Conservation (phyloP, 2,329 filamentous ascomycete species). For the Stenocarpella maydis region DNA sequence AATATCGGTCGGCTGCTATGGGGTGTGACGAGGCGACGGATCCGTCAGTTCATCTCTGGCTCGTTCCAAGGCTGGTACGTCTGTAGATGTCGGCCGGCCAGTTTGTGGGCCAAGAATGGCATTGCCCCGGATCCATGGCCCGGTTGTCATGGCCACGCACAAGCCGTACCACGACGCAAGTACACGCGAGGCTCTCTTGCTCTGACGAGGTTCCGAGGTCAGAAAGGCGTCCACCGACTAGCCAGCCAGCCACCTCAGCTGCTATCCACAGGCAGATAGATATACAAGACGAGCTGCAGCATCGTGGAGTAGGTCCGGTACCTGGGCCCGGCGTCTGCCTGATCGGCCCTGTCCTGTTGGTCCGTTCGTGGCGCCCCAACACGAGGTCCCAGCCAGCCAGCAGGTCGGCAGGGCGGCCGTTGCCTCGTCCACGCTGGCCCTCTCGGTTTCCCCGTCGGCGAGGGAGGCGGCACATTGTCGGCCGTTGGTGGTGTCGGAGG, state of each 20-base stretch:
- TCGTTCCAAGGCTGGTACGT: not conserved
- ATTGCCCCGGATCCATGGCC: not conserved
- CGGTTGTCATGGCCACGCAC: conserved; percentile 15
- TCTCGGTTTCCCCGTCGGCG: not conserved
- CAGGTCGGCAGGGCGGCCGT: conserved; percentile 18
- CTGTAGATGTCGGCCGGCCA: too few species aligned
- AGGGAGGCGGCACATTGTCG: too few species aligned
- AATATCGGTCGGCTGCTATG: conserved; percentile 7
- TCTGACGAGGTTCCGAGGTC: conserved; percentile 6
- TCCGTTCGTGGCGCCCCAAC: not conserved
- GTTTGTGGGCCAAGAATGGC: conserved; percentile 7
- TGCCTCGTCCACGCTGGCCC: conserved; percentile 5
- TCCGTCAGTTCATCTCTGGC: conserved; percentile 14
- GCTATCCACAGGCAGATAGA: too few species aligned
- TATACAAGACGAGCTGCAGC: not conserved
- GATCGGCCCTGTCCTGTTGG: not conserved
- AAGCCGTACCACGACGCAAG: not conserved
- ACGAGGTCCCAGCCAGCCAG: conserved; percentile 5
- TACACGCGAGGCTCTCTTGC: not conserved
- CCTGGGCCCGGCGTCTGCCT: conserved; percentile 18
- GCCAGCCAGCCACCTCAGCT: not conserved
- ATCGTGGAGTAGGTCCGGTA: conserved; percentile 1
- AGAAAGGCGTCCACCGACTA: not conserved
- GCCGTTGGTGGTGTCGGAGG: too few species aligned
- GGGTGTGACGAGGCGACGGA: not conserved